Conservation (phyloP, 75 land plant genomes). For the Pinus taeda region DNA sequence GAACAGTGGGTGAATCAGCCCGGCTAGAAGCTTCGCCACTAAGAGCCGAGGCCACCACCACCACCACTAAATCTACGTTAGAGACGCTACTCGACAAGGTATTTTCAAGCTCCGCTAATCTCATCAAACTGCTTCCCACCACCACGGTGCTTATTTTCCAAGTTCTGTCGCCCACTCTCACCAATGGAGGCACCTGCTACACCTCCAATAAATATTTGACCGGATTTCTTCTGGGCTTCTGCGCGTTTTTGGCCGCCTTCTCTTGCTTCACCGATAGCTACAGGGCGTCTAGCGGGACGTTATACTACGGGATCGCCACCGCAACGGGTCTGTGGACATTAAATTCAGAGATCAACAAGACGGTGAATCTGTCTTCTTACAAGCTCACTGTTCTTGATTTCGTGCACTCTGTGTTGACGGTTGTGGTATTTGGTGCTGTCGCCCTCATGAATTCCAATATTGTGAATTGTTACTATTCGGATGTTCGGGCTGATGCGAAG, state of each 20-base stretch:
- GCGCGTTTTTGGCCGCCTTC: not conserved
- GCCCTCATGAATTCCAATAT: not conserved
- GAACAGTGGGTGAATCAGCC: too few species aligned
- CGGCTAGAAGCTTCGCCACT: too few species aligned
- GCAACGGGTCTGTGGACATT: not conserved
- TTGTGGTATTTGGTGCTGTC: not conserved
- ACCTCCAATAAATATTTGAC: slow-evolving; percentile 9
- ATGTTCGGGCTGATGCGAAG: not conserved
- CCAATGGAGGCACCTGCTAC: slow-evolving; percentile 11
- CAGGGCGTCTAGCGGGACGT: not conserved
- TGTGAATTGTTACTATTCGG: not conserved
- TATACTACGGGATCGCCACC: slow-evolving; percentile 10
- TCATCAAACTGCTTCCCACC: slow-evolving; percentile 16
- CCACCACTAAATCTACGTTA: too few species aligned
- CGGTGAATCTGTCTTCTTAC: not conserved
- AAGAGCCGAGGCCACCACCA: too few species aligned
- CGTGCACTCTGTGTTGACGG: not conserved
- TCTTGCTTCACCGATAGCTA: slow-evolving; percentile 5
- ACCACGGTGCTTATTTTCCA: slow-evolving; percentile 18
- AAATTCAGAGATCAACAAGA: not conserved
- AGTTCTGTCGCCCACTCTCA: slow-evolving; percentile 11
- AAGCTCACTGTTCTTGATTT: slow-evolving; percentile 2
- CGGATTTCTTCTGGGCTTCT: not conserved
- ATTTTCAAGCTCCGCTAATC: slow-evolving; percentile 7
- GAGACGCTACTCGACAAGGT: not conserved